Base-by-base conservation (phyloP, 2,329 filamentous ascomycete species). In the Ophiocordyceps camponoti-floridani region DNA sequence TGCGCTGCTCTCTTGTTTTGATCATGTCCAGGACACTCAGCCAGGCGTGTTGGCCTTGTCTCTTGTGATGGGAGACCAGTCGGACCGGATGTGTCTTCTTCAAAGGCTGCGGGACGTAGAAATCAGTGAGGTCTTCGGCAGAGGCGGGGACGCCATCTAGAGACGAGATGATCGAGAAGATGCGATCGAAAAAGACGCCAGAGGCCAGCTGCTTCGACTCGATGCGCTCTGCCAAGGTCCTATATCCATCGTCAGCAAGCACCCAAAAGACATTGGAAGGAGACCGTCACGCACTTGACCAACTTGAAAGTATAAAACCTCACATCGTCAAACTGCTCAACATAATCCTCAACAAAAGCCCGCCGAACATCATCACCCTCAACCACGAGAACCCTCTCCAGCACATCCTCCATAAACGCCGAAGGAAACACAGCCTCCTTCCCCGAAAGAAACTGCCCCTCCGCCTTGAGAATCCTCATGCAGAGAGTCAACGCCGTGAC, bases 41-140 rank as follows among this genome's bases (percentile, higher is more conserved):
- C 89, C 89, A 96, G 3, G 86, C 84, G 47, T 86, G 81, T 58
- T 95, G 87, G 0, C 83, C 85, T 52, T 79, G 76, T 55, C 76
- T 82, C 63, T 84, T 89, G 64, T 88, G 84, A 47, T 81, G 73
- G 13, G 70, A 70, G 7, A 82, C 63, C 3, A 80, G 84, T 42
- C 69, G 68, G 12, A 88, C 64, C 14, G 71, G 63, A 51, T 84
- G 79, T 46, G 78, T 77, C 54, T 77, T 79, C 59, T 82, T 82
- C 53, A 73, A 70, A 9, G 82, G 79, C 44, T 71, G 62, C 38
- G 72, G 64, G 41, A 79, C 64, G 56, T 80, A 89, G 56, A 84
- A 85, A 50, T 77, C 71, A 48, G 78, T 71, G 8, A 88, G 64
- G 45, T 84, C 79, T 23, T 79, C 72, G 28, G 71, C 70, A 0